Base-by-base conservation (phyloP, 352 stramenopile species). In the Globisporangium mamillatum region DNA sequence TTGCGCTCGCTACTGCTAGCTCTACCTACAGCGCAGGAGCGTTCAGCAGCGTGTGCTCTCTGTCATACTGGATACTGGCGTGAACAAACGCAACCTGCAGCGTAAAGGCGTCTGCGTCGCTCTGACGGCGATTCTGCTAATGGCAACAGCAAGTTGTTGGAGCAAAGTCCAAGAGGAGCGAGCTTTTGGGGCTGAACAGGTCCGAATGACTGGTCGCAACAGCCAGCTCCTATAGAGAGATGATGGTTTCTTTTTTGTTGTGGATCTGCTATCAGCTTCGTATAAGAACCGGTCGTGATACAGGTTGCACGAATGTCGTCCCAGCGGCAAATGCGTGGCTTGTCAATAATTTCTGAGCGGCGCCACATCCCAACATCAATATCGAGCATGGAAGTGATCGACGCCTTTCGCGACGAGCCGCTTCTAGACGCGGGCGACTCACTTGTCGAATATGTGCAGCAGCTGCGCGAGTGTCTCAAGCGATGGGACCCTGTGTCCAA, bases 311-410 rank as follows among this genome's bases (percentile, higher is more conserved):
- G 67, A 72, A 72, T 9, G 67, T 68, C 38, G 41, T 38, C 20
- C 44, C 60, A 58, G 41, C 25, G 41, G 18, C 7, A 24, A n/a
- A 22, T 8, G n/a, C 25, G 24, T 59, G 14, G 22, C 32, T 29
- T 16, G 48, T 32, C 14, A 8, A 41, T 36, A 41, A 46, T 57
- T 59, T n/a, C 14, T 20, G 56, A 22, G 36, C 12, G 9, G 20
- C 9, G 6, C 36, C 14, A 7, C 54, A 38, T 27, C 10, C n/a
- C 48, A 54, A 97, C 88, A 93, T 97, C 76, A 96, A 32, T 32
- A 32, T 32, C 7, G 7, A 52, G 1, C 44, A 52, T 52, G 44
- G 44, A 52, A 0, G 18, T 24, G 16, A 10, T 52, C 18, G 7
- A 10, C n/a, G 44, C 44, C 4, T 52, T 24, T 22, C 6, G 10